Conservation (phyloP, 495 filamentous ascomycete genomes). For the Letharia lupina region DNA sequence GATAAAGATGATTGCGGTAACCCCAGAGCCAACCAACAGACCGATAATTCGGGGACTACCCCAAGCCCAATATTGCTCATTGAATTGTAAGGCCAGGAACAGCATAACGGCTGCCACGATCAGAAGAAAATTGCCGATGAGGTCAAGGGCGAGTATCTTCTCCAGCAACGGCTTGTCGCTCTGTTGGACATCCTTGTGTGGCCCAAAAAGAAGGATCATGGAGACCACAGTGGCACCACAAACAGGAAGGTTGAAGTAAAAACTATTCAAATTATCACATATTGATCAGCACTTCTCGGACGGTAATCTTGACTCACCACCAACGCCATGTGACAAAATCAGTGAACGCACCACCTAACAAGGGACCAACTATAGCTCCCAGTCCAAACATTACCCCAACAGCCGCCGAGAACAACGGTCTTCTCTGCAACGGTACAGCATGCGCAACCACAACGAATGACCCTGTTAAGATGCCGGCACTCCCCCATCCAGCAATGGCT, state of each 20-base stretch:
- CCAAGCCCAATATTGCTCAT: conserved; percentile 49
- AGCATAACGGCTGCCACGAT: conserved; percentile 47
- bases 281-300: not conserved
- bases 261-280: conserved; percentile 25
- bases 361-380: conserved; percentile 44
- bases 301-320: conserved; percentile 37
- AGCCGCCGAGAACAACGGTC: conserved; percentile 33
- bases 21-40: conserved; percentile 34
- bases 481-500: conserved; percentile 30
- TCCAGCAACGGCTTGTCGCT: conserved; percentile 28
- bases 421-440: conserved; percentile 26
- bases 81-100: conserved; percentile 58
- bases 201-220: conserved; percentile 41
- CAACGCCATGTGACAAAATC: conserved; percentile 58
- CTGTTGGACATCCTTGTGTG: conserved; percentile 31
- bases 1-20: conserved; percentile 28
- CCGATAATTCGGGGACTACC: conserved; percentile 38
- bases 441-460: conserved; percentile 30
- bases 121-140: conserved; percentile 45
- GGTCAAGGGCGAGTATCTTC: conserved; percentile 42
- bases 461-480: conserved; percentile 27
- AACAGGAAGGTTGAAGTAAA: conserved; percentile 50
- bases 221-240: conserved; percentile 42
- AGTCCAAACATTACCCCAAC: conserved; percentile 34
- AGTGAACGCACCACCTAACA: conserved; percentile 38